A percentile compares a stretch with the other conserved stretches of the same genome.
Conservation (phyloP, 2,329 filamentous ascomycete genomes). For the Penicillium sp. region DNA sequence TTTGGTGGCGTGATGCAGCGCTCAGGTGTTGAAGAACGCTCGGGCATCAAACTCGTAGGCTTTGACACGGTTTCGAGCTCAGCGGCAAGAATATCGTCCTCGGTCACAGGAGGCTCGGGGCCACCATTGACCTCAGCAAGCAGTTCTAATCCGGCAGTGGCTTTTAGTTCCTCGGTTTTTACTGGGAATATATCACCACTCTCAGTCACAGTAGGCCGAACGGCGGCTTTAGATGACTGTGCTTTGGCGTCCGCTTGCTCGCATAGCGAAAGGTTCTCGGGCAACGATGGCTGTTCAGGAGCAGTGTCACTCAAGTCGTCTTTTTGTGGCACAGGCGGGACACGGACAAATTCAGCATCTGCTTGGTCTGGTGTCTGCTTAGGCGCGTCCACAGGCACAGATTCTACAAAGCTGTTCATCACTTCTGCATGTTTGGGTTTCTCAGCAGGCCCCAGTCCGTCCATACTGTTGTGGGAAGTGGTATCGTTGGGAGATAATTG, state of each 20-base stretch:
- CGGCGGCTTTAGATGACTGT: background rate
- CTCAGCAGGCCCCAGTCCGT: background rate
- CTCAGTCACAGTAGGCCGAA: background rate
- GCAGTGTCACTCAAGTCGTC: background rate
- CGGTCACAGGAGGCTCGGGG: background rate
- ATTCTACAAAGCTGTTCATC: background rate
- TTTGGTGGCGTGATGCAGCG: constrained; percentile 7
- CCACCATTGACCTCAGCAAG: background rate
- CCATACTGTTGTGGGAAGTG: background rate
- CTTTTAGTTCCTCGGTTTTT: background rate
- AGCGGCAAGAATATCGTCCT: background rate
- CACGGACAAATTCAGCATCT: background rate
- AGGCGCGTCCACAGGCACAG: background rate
- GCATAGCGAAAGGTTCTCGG: background rate
- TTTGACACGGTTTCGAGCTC: background rate
- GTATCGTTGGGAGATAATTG: background rate
- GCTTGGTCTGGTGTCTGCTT: background rate
- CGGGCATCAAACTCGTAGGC: background rate
- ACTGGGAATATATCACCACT: background rate
- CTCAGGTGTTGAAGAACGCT: background rate
- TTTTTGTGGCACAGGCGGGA: background rate
- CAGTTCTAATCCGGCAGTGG: background rate
- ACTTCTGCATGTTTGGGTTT: background rate
- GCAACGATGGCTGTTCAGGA: background rate
- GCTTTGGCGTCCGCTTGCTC: background rate